Conservation (phyloP, 2,329 filamentous ascomycete genomes). For the Arthrobotrys musiformis region DNA sequence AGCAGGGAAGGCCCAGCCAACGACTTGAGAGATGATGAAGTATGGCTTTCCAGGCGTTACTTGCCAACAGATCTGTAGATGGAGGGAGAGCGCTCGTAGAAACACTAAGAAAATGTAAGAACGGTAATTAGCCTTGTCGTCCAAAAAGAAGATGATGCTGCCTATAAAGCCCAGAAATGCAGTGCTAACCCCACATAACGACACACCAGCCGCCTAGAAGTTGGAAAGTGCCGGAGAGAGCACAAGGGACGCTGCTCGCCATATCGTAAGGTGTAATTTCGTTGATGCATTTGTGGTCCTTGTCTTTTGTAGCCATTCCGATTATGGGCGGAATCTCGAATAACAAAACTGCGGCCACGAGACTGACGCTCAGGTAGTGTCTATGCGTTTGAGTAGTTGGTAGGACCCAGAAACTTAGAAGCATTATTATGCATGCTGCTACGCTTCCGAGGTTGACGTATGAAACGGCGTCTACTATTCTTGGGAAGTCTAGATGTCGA, state of each 20-base stretch:
- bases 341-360: slow-evolving; percentile 78
- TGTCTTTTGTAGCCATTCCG: slow-evolving; percentile 19
- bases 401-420: slow-evolving; percentile 81
- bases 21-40: slow-evolving; percentile 82
- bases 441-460: slow-evolving; percentile 83
- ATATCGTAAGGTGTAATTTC: slow-evolving; percentile 93
- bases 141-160: slow-evolving; percentile 3
- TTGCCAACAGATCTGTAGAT: slow-evolving; percentile 98
- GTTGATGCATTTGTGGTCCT: slow-evolving; percentile 75
- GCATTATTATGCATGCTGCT: slow-evolving; percentile 76
- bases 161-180: neutral
- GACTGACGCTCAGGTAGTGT: slow-evolving; percentile 90
- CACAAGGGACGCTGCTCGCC: slow-evolving; percentile 82
- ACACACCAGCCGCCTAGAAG: slow-evolving; percentile 86
- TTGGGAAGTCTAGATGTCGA: slow-evolving; percentile 71
- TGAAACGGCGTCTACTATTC: slow-evolving; percentile 75
- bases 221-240: slow-evolving; percentile 85
- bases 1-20: slow-evolving; percentile 85
- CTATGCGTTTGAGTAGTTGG: slow-evolving; percentile 89
- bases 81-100: slow-evolving; percentile 86
- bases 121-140: neutral
- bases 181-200: slow-evolving; percentile 77
- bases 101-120: slow-evolving; percentile 73
- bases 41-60: slow-evolving; percentile 86
- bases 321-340: slow-evolving; percentile 75